Percentiles rank a stretch among this genome's conserved stretches.
Evolutionary conservation across 73 alveolate species (phyloP).

Genomic region (Effrenium voratum): DNA sequence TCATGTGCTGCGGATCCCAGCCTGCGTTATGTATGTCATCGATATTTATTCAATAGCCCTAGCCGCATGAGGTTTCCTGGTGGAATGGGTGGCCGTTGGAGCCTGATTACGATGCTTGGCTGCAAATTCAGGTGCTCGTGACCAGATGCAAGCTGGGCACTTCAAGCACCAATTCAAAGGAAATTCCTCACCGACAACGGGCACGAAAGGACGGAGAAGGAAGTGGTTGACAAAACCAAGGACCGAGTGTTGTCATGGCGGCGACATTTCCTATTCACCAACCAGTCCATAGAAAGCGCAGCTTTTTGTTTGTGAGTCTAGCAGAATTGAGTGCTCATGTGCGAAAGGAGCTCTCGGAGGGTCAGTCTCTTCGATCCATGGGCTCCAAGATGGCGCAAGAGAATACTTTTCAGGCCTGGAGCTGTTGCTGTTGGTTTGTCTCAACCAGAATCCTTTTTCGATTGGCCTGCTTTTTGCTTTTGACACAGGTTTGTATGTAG

Average conservation of each 20-base stretch:
- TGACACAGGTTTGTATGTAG: no score
- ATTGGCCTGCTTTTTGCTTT: no score
- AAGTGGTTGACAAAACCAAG: conserved; percentile 88
- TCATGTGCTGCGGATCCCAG: no score
- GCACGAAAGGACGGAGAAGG: conserved; percentile 63
- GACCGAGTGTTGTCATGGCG: neutral
- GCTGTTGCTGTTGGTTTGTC: no score
- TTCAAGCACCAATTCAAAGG: neutral
- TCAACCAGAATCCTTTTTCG: no score
- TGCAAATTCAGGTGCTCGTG: no score
- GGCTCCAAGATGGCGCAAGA: conserved; percentile 88
- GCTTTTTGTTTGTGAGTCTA: no score
- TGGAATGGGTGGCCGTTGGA: conserved; percentile 90
- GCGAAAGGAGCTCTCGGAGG: conserved; percentile 80
- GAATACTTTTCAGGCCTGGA: neutral
- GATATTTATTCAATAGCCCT: no score
- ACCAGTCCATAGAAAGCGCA: no score
- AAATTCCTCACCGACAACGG: conserved; percentile 63
- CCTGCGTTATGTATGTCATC: no score
- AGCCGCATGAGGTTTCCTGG: conserved; percentile 92
- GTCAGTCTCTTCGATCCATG: conserved; percentile 91
- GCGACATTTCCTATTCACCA: no score
- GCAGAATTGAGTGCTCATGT: neutral
- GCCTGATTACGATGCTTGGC: conserved; percentile 44
- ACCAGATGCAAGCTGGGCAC: no score